Base-by-base conservation (phyloP, 1,139 yeast genomes). In the Zhuliangozyma blackwelliae region DNA sequence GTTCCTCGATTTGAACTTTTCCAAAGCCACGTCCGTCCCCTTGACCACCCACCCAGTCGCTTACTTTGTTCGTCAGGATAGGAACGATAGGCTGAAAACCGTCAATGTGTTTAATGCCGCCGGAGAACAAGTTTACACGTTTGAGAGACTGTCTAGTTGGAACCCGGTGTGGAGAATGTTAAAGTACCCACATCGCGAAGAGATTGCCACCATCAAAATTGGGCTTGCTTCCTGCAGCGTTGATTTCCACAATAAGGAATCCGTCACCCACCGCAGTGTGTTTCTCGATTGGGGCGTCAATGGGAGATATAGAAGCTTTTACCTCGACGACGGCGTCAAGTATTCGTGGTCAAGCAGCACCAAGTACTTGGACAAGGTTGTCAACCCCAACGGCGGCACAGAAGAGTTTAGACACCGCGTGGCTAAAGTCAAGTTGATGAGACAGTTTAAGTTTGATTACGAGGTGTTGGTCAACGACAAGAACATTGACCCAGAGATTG, bases 361-460 rank as follows among this genome's bases (percentile, higher is more conserved):
- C 5, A 68, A 72, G 45, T 70, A 51, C 47, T 63, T 79, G 33
- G 83, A 78, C 50, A 65, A 65, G 35, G 65, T 77, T 26, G 54
- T 65, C 31, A 78, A 77, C 49, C 77, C 78, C 5, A 72, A 71
- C 28, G 80, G 79, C 7, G 72, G 71, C n/a, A 64, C 57, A 35
- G 82, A 77, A 50, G 83, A 79, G 52, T 52, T 55, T 25, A 67
- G 80, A 39, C 65, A 66, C 40, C 59, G 81, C 40, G 65, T 79
- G 9, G 83, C 81, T 26, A 65, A 64, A 40, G 83, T 72, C 7
- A 64, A 75, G 42, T 64, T 75, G 39, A 67, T 79, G 75, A 65
- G 84, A 47, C 79, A 73, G 48, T 73, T 76, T 60, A 68, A 72
- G 45, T 69, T 77, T 47, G 84, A 79, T 52, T 79, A 72, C 55